phyloP scores from a whole-genome alignment of 129 eudicot genomes.

The Flaveria robusta region DNA sequence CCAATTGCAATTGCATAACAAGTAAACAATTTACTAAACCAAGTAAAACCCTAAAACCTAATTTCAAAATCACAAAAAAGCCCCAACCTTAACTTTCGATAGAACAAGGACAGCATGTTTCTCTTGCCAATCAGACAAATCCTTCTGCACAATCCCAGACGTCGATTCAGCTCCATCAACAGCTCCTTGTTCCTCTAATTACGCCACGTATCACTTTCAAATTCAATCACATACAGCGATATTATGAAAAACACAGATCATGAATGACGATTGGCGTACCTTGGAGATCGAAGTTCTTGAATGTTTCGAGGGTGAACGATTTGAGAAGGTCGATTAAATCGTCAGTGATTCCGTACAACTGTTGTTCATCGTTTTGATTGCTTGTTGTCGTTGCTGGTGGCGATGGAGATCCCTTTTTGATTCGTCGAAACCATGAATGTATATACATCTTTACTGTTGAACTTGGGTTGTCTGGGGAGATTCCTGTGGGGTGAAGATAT shows the following conservation, averaged over 20 bases:
- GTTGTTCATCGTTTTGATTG: slow-evolving; percentile 37
- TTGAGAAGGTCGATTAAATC: slow-evolving; percentile 58
- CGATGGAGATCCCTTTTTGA: slow-evolving; percentile 38
- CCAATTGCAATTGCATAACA: slow-evolving; percentile 3
- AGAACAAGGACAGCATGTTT: slow-evolving; percentile 71
- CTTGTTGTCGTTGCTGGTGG: slow-evolving; percentile 18
- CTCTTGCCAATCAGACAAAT: slow-evolving; percentile 89
- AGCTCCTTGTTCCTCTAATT: slow-evolving; percentile 51
- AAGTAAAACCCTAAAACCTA: slow-evolving; percentile 19
- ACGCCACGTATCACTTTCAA: not conserved
- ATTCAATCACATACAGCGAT: not conserved
- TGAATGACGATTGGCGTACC: slow-evolving; percentile 35
- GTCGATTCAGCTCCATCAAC: slow-evolving; percentile 39
- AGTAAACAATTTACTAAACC: not conserved
- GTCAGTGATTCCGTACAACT: slow-evolving; percentile 68
- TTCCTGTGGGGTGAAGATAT: not conserved
- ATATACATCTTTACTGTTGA: slow-evolving; percentile 43
- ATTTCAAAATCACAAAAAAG: not conserved
- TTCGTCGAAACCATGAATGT: slow-evolving; percentile 73
- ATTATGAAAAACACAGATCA: not conserved
- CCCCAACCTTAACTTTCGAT: slow-evolving; percentile 74
- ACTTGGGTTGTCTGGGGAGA: not conserved
- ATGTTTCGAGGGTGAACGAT: slow-evolving; percentile 75
- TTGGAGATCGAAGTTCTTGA: slow-evolving; percentile 64
- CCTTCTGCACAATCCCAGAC: slow-evolving; percentile 52